Conservation (phyloP, 2,329 filamentous ascomycete genomes). For the Laburnicola sp. region DNA sequence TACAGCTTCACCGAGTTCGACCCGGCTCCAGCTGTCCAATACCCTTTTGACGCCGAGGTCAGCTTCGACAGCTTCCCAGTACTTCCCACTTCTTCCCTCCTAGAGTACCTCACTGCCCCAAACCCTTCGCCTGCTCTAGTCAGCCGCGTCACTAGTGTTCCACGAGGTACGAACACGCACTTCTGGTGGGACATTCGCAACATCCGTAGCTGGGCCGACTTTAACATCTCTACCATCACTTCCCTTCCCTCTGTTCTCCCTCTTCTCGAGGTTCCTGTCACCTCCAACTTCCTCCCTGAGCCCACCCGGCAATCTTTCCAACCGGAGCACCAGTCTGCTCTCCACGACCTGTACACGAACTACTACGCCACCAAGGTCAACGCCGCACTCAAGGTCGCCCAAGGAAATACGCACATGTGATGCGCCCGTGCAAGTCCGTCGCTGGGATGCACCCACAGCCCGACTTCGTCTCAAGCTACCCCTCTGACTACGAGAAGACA, state of each 20-base stretch:
- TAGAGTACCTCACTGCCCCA: constrained; percentile 74
- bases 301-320: constrained; percentile 62
- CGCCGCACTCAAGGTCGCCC: constrained; percentile 75
- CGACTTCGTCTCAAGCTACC: constrained; percentile 67
- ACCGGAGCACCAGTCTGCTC: constrained; percentile 76
- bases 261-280: constrained; percentile 67
- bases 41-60: constrained; percentile 47
- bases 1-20: constrained; percentile 43
- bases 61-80: constrained; percentile 45
- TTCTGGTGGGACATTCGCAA: constrained; percentile 98
- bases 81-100: constrained; percentile 65
- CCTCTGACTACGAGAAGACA: constrained; percentile 56
- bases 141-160: constrained; percentile 72
- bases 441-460: constrained; percentile 59
- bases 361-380: constrained; percentile 89
- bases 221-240: constrained; percentile 72
- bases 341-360: constrained; percentile 73
- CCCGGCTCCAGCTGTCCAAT: constrained; percentile 48
- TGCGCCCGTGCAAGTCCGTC: constrained; percentile 46
- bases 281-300: constrained; percentile 62
- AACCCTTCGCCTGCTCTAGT: constrained; percentile 85
- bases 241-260: constrained; percentile 71
- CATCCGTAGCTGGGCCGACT: constrained; percentile 78
- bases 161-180: constrained; percentile 71
- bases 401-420: constrained; percentile 64